These are phyloP conservation scores for Ammopiptanthus mongolicus DNA, from an alignment of 306 rosid species.

Conservation along the genomic window DNA sequence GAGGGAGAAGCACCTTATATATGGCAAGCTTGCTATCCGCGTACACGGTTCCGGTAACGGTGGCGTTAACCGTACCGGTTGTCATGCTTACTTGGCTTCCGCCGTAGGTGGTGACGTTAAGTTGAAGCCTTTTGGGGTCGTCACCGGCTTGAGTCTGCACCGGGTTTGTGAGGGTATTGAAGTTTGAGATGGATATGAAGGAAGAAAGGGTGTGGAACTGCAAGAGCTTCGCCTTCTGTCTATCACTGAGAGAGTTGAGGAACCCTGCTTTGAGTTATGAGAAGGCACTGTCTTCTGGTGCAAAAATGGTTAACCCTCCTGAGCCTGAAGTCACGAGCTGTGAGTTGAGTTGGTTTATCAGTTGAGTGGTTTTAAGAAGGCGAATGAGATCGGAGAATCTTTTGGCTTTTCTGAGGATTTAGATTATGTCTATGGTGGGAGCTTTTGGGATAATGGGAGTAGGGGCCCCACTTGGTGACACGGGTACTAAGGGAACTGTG, in stretches of 20 bases:
- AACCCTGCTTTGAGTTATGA: constrained; percentile 61
- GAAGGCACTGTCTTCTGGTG: constrained; percentile 55
- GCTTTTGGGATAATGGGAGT: constrained; percentile 36
- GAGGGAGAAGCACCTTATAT: constrained; percentile 69
- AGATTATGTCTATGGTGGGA: constrained; percentile 34
- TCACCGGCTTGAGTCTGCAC: constrained; percentile 66
- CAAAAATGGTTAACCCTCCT: constrained; percentile 49
- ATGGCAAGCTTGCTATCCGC: constrained; percentile 47
- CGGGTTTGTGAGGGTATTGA: constrained; percentile 68
- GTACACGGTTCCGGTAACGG: constrained; percentile 53
- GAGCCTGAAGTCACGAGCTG: constrained; percentile 45
- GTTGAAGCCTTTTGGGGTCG: constrained; percentile 36
- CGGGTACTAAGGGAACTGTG: constrained; percentile 30
- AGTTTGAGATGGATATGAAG: constrained; percentile 42
- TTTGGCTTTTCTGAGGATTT: constrained; percentile 50
- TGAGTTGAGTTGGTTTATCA: constrained; percentile 41
- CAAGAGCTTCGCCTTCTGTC: constrained; percentile 52
- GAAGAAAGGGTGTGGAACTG: constrained; percentile 63
- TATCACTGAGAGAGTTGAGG: constrained; percentile 45
- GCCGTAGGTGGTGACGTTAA: constrained; percentile 45
- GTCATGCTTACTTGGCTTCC: constrained; percentile 52
- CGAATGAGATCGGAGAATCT: constrained; percentile 44
- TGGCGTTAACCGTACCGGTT: constrained; percentile 59
- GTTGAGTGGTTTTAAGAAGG: constrained; percentile 43
- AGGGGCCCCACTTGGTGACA: constrained; percentile 24